Evolutionary conservation across 2,329 filamentous ascomycete genomes (phyloP).

Genomic region (Rosellinia necatrix): DNA sequence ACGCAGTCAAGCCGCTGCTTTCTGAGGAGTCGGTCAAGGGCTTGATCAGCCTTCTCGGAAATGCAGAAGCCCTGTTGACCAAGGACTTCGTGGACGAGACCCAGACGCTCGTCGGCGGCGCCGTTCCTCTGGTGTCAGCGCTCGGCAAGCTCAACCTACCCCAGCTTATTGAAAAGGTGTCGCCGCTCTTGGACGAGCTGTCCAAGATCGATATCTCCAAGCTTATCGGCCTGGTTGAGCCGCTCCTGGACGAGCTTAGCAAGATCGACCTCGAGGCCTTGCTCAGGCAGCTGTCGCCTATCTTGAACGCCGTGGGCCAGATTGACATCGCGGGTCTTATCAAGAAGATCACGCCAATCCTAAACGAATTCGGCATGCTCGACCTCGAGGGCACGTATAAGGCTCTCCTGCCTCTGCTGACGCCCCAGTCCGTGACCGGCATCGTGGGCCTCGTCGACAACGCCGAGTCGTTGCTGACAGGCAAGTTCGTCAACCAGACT

Average conservation of each 20-base stretch:
- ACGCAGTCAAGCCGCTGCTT: constrained; percentile 44
- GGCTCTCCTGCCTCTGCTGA: constrained; percentile 43
- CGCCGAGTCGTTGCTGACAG: constrained; percentile 45
- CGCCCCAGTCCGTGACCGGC: constrained; percentile 42
- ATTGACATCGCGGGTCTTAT: constrained; percentile 40
- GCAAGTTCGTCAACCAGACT: constrained; percentile 48
- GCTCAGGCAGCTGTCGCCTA: constrained; percentile 42
- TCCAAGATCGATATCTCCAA: constrained; percentile 32
- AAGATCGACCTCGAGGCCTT: constrained; percentile 42
- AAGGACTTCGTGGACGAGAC: constrained; percentile 36
- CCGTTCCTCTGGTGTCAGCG: constrained; percentile 36
- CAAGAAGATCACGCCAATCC: constrained; percentile 39
- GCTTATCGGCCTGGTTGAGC: constrained; percentile 41
- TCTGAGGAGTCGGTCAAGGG: constrained; percentile 40
- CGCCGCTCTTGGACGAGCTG: constrained; percentile 40
- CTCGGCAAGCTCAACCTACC: constrained; percentile 41
- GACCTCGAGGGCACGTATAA: constrained; percentile 43
- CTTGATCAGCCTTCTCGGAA: constrained; percentile 37
- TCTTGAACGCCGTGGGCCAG: constrained; percentile 40
- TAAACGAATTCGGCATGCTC: constrained; percentile 40
- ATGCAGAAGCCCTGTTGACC: constrained; percentile 39
- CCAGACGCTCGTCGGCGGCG: constrained; percentile 35
- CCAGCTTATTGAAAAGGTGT: constrained; percentile 40
- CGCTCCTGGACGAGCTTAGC: constrained; percentile 40
- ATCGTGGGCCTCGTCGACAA: constrained; percentile 46